These are phyloP conservation scores for Fragaria nilgerrensis DNA, from an alignment of 306 rosid species.

Conservation along the genomic window DNA sequence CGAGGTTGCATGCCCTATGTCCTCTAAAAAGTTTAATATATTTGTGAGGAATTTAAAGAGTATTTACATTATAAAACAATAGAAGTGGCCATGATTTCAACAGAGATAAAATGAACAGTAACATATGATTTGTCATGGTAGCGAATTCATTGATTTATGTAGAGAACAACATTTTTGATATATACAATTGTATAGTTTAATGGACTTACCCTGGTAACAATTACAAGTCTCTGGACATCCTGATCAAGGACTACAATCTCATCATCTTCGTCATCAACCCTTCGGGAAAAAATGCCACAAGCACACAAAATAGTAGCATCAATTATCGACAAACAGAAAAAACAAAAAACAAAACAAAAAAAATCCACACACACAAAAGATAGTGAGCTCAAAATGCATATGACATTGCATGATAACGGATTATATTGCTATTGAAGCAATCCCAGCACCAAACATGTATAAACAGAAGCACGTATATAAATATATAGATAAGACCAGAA, in stretches of 20 bases:
- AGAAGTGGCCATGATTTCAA: neutral
- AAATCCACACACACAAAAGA: too few species aligned
- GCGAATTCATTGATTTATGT: neutral
- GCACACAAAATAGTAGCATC: conserved; percentile 7
- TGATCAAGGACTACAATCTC: conserved; percentile 71
- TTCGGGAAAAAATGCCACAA: conserved; percentile 34
- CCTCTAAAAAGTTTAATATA: neutral
- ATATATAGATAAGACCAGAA: neutral
- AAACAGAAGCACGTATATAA: neutral
- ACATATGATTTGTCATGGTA: neutral
- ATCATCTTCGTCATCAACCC: conserved; percentile 84
- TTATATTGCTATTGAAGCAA: neutral
- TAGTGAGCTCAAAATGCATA: neutral
- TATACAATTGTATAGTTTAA: neutral
- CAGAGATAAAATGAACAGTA: neutral
- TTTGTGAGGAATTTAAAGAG: neutral
- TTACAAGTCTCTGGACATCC: conserved; percentile 88
- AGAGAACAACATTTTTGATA: neutral
- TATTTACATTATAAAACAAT: neutral
- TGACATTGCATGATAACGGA: neutral
- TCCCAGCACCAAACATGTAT: neutral
- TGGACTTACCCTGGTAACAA: conserved; percentile 83
- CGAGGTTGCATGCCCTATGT: neutral
- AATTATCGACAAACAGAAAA: conserved; percentile 7
- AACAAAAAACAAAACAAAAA: neutral